phyloP scores from a whole-genome alignment of 148 eudicot genomes.

The Rhododendron simsii region DNA sequence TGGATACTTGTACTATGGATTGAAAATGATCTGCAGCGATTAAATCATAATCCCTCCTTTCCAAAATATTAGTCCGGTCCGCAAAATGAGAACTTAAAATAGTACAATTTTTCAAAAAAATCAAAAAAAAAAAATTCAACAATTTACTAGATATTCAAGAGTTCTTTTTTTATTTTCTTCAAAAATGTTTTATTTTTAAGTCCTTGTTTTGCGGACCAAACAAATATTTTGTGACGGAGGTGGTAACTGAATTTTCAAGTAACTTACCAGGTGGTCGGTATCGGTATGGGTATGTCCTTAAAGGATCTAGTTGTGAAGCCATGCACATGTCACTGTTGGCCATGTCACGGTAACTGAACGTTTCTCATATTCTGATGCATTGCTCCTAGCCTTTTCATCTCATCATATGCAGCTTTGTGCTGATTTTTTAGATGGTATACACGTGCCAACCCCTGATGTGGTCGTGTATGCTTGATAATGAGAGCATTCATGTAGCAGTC shows the following conservation, averaged over 20 bases:
- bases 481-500: constrained; percentile 89
- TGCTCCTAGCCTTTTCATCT: constrained; percentile 74
- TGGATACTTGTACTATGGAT: not conserved
- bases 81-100: no score
- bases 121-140: not conserved
- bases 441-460: constrained; percentile 88
- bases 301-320: constrained; percentile 78
- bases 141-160: no score
- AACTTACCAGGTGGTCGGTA: constrained; percentile 83
- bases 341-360: constrained; percentile 83
- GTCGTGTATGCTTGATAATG: constrained; percentile 79
- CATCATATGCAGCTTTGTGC: constrained; percentile 81
- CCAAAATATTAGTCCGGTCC: no score
- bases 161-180: no score
- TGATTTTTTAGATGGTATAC: constrained; percentile 68
- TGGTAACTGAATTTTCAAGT: not conserved
- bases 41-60: not conserved
- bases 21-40: not conserved
- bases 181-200: no score
- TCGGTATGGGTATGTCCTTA: constrained; percentile 79
- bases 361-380: constrained; percentile 90
- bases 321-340: constrained; percentile 68
- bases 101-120: no score
- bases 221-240: no score
- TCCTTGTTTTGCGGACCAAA: no score